Conservation (phyloP, 257 asterid species). For the Gardenia jasminoides region DNA sequence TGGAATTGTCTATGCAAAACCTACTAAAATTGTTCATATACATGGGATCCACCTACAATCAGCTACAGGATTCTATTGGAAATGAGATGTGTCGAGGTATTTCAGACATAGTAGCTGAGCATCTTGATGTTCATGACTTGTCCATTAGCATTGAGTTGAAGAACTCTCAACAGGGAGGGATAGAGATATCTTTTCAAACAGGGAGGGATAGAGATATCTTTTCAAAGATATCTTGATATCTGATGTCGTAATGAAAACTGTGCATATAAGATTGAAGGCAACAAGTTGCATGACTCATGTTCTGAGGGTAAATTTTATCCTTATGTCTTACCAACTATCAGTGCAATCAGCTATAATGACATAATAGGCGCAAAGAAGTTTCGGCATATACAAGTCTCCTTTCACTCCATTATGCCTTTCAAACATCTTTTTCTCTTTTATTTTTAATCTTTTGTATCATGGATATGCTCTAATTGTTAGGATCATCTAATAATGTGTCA, state of each 20-base stretch:
- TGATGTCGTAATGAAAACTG: constrained; percentile 51
- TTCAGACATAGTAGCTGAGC: constrained; percentile 59
- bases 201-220: constrained; percentile 96
- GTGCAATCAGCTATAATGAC: constrained; percentile 51
- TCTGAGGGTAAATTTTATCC: constrained; percentile 87
- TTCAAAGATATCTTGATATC: constrained; percentile 47
- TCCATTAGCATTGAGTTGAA: constrained; percentile 56
- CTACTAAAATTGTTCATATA: constrained; percentile 64
- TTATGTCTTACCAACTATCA: constrained; percentile 56
- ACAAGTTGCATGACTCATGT: constrained; percentile 67
- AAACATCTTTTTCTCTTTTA: constrained; percentile 47
- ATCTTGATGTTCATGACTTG: constrained; percentile 49
- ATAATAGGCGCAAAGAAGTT: constrained; percentile 63
- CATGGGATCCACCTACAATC: constrained; percentile 51
- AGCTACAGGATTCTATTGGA: constrained; percentile 72
- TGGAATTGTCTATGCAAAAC: constrained; percentile 63
- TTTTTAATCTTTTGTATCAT: constrained; percentile 30
- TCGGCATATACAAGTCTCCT: constrained; percentile 77
- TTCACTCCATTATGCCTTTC: constrained; percentile 73
- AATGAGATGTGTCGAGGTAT: constrained; percentile 99
- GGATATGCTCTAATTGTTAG: constrained; percentile 46
- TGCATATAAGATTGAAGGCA: constrained; percentile 57
- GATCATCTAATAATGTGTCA: constrained; percentile 39
- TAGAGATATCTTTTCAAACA: too few species aligned
- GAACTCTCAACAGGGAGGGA: too few species aligned